Evolutionary conservation across 108 stramenopile genomes (phyloP), one percentile per base, ranked within the genome.

Genomic region (Cyclotella baltica): DNA sequence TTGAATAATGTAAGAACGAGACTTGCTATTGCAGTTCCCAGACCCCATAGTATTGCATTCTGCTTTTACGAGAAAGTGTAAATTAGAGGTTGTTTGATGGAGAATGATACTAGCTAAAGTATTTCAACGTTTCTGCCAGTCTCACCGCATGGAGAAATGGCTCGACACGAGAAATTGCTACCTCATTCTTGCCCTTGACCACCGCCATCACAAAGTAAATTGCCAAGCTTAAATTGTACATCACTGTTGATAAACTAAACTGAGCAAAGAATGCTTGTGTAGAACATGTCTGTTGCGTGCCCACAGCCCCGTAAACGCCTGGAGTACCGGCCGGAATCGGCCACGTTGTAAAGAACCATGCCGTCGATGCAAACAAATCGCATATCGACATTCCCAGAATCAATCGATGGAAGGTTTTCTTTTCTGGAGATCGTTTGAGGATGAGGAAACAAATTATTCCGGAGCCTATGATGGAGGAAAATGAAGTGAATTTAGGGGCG

Each of bases 1-100:
- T 79, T 74, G 56, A 71, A 69, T 16, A 83, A 20, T 11, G 43
- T 48, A 36, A 86, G 46, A 6, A 50, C 25, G 16, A 74, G 11
- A 38, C 53, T 37, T 1, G 66, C 51, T 28, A 87, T 25, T 18
- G 80, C 66, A 4, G 72, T 73, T 3, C 70, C 65, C 4, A 77
- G 20, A 2, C 73, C 86, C 67, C 70, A 84, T 25, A 67, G 46
- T 23, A 83, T 37, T 2, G 79, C 47, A 4, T 68, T 37, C n/a
- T n/a, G n/a, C n/a, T n/a, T n/a, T n/a, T n/a, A n/a, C n/a, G n/a
- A n/a, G n/a, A n/a, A n/a, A n/a, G n/a, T n/a, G n/a, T n/a, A n/a
- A n/a, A n/a, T n/a, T n/a, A n/a, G n/a, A n/a, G n/a, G n/a, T n/a
- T n/a, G n/a, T n/a, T n/a, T n/a, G n/a, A n/a, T n/a, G n/a, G n/a